Base-by-base conservation (phyloP, 441 rosid genomes). In the Croton laevigatus region DNA sequence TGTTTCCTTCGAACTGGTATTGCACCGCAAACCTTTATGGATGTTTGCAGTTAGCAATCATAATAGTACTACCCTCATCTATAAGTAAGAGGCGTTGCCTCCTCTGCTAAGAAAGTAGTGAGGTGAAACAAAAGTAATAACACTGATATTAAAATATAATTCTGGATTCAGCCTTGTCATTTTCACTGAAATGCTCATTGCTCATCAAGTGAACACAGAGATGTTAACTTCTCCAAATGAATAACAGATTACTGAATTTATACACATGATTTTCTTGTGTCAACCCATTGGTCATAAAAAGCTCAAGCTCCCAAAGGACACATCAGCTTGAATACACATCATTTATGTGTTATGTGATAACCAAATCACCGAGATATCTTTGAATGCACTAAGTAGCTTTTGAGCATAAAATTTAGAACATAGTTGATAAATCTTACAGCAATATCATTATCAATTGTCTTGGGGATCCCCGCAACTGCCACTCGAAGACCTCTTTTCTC, bases 401-500 rank as follows among this genome's bases (percentile, higher is more conserved):
- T 34, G 11, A 46, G 20, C 46, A 61, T 40, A 36, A 48, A 23
- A 13, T 61, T 40, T 60, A 44, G 32, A 48, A 54, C 49, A 67
- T 37, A 62, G 65, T 61, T 42, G 72, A 38, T 52, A 63, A 17
- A 81, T 76, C 75, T 52, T 80, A 82, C 89, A 7, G 83, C 80
- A 58, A 87, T 82, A 69, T 83, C 88, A 19, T 84, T 86, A 67
- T 86, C 87, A 19, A 84, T 87, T 14, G 85, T 84, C 74, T 85
- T 85, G 44, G 91, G 91, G 55, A 87, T 80, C 65, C 89, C 86
- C 13, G 85, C 85, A 17, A 87, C 83, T 0, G 87, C 88, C 59
- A 87, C 84, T 75, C 68, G 81, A 54, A 87, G 82, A 65, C 87
- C 86, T 13, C 88, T 85, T 66, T 77, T 83, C 77, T 77, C 79